Percentiles rank a stretch among this genome's conserved stretches.
Conservation (phyloP, 306 rosid species). For the Leucaena leucocephala region DNA sequence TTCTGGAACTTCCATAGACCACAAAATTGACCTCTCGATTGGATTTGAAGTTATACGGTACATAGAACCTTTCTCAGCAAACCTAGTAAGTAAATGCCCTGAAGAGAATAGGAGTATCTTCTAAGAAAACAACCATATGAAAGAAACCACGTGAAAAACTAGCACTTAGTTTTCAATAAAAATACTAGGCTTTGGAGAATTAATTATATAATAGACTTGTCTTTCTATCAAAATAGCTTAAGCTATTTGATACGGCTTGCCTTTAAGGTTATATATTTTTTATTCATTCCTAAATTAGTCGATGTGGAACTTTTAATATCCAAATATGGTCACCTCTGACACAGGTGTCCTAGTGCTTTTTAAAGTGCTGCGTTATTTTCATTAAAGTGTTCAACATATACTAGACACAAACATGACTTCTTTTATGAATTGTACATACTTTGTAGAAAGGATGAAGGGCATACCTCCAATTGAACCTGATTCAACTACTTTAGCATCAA, state of each 20-base stretch:
- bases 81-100: conserved; percentile 86
- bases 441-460: not conserved
- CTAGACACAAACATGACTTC: not conserved
- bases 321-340: not conserved
- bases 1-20: conserved; percentile 93
- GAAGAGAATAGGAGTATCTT: conserved; percentile 32
- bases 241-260: not conserved
- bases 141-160: conserved; percentile 12
- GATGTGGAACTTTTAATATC: not conserved
- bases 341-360: not conserved
- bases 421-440: not conserved
- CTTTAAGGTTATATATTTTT: not conserved
- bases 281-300: not conserved
- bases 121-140: conserved; percentile 10
- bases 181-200: not conserved
- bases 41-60: conserved; percentile 86
- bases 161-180: conserved; percentile 27
- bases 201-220: not conserved
- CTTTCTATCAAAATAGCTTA: not conserved
- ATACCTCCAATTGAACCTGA: conserved; percentile 88
- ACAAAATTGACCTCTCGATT: conserved; percentile 76
- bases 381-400: not conserved
- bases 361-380: not conserved
- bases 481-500: conserved; percentile 86
- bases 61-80: conserved; percentile 80